Conservation (phyloP, 2,329 filamentous ascomycete species). For the Pseudogymnoascus sp. region DNA sequence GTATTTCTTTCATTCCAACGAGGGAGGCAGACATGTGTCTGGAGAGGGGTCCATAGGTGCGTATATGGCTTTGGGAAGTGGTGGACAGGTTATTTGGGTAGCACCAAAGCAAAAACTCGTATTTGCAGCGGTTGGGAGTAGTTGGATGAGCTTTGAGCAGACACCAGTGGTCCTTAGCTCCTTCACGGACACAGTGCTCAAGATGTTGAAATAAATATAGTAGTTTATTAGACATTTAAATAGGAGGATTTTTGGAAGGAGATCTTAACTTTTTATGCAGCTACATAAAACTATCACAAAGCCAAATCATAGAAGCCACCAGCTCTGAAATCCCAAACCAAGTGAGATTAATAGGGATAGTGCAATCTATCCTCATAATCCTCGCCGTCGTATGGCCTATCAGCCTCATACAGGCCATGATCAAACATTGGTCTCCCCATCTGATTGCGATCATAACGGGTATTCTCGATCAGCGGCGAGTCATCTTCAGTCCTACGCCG, state of each 20-base stretch:
- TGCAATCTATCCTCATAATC: background rate
- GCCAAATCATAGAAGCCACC: background rate
- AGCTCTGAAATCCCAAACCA: background rate
- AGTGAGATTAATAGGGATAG: background rate
- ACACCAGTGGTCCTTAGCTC: background rate
- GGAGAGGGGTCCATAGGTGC: background rate
- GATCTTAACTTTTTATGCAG: background rate
- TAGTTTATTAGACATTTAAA: background rate
- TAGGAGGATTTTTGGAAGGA: background rate
- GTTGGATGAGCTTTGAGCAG: background rate
- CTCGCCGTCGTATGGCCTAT: background rate
- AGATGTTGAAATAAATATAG: background rate
- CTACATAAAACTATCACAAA: background rate
- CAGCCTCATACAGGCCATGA: background rate
- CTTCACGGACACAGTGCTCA: background rate
- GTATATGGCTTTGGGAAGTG: background rate
- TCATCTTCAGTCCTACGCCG: background rate
- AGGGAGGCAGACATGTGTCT: background rate
- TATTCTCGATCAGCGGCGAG: background rate
- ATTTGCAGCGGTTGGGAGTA: background rate
- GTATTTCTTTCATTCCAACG: background rate
- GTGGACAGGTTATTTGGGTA: slow-evolving; percentile 3
- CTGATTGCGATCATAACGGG: background rate
- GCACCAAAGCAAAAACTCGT: background rate
- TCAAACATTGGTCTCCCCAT: background rate